These are phyloP conservation scores for Aspergillus brunneoviolaceus DNA, from an alignment of 2,329 filamentous ascomycete genomes.

Conservation along the genomic window DNA sequence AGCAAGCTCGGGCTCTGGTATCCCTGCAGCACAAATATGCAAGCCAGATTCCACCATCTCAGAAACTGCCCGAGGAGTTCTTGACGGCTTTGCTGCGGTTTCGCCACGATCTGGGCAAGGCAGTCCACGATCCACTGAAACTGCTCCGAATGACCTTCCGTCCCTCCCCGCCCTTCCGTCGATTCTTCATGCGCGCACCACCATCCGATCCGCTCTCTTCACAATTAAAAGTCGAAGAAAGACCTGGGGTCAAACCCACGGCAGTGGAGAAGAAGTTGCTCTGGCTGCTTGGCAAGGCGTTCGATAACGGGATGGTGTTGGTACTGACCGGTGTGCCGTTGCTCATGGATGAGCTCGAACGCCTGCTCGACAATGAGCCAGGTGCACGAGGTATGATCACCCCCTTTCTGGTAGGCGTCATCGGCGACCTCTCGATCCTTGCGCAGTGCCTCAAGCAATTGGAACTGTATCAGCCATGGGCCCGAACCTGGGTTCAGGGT, in stretches of 20 bases:
- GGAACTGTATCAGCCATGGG: conserved; percentile 52
- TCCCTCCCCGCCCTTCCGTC: conserved; percentile 14
- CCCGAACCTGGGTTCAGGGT: conserved; percentile 39
- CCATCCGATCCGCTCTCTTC: background rate
- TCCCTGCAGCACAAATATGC: conserved; percentile 6
- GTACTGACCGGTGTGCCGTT: conserved; percentile 13
- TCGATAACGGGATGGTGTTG: conserved; percentile 26
- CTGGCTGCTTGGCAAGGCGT: conserved; percentile 26
- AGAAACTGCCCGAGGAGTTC: conserved; percentile 14
- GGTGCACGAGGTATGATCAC: conserved; percentile 42
- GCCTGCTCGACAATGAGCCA: conserved; percentile 42
- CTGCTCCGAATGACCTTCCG: conserved; percentile 2
- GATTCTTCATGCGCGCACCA: conserved; percentile 13
- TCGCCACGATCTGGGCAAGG: conserved; percentile 3
- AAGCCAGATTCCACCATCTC: background rate
- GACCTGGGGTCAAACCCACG: background rate
- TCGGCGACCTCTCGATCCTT: conserved; percentile 51
- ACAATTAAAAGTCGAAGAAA: too few species aligned
- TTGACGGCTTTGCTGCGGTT: conserved; percentile 10
- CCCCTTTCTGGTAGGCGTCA: conserved; percentile 31
- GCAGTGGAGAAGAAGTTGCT: background rate
- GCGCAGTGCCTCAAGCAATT: conserved; percentile 48
- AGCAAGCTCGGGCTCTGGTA: background rate
- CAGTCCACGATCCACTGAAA: background rate
- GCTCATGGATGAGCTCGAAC: conserved; percentile 52